Evolutionary conservation across 169 alveolate genomes (phyloP).

Genomic region (Perkinsus marinus): DNA sequence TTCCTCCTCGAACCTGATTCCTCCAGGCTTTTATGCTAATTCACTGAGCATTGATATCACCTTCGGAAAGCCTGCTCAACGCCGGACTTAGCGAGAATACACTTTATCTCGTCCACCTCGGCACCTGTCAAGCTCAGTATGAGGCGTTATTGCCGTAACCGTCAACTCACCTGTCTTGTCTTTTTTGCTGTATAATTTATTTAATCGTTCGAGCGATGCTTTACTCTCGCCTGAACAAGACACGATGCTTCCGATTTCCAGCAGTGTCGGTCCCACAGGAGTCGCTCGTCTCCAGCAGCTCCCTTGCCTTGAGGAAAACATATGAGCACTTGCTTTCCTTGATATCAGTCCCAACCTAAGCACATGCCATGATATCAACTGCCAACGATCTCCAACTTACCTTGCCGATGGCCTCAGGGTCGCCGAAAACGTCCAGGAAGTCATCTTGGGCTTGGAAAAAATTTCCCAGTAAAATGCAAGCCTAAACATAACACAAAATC

Average conservation of each 20-base stretch:
- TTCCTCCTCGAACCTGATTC: neutral
- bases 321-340: conserved; percentile 28
- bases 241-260: neutral
- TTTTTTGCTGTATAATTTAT: neutral
- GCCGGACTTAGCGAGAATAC: neutral
- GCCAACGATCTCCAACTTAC: neutral
- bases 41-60: neutral
- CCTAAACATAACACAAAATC: conserved; percentile 1
- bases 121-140: neutral
- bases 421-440: conserved; percentile 25
- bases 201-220: neutral
- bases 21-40: neutral
- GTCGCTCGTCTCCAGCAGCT: neutral
- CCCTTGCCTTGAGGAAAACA: neutral
- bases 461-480: conserved; percentile 18
- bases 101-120: neutral
- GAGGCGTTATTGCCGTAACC: neutral
- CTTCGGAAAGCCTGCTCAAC: neutral
- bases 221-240: neutral
- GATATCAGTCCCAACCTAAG: conserved; percentile 29
- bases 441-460: conserved; percentile 40
- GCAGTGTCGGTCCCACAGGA: neutral
- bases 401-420: conserved; percentile 13
- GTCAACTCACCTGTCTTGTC: neutral
- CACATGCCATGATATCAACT: neutral